Base-by-base conservation (phyloP, 2,329 filamentous ascomycete species). In the Cladosporium velox region DNA sequence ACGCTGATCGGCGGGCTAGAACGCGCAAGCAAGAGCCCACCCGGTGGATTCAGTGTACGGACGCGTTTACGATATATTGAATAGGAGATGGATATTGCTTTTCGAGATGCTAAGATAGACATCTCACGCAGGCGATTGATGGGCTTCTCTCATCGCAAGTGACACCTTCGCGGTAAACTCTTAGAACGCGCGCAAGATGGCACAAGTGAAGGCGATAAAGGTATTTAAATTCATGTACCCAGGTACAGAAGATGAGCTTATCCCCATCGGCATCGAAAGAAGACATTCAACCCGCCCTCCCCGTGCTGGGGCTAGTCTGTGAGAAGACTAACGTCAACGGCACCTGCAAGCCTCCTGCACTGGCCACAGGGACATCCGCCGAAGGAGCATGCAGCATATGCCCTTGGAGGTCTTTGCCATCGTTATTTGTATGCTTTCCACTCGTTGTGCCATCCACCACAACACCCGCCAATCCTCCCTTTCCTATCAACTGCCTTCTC, bases 21-120 rank as follows among this genome's bases (percentile, higher is more conserved):
- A 55, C 52, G 52, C 52, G 52, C 52, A 55, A 55, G 52, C 51
- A 24, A 28, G 12, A 30, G 49, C 28, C 38, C 51, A 54, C 51
- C 6, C 10, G 26, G 52, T 30, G 26, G 52, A 34, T 55, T 24
- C 52, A 15, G 3, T 21, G 26, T 55, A 10, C 1, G 32, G 18
- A 30, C 52, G 32, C 26, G 52, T 55, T 32, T 55, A 18, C 52
- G 52, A 55, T 55, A 55, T 24, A 55, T 34, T 34, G 52, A 21
- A 32, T 21, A 47, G 41, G 41, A 47, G 41, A 21, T 11, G n/a
- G 41, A 21, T 24, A 12, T 47, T 3, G 7, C 8, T 47, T 11
- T 21, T 44, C 18, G n/a, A 47, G 41, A 47, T 47, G 41, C 41
- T 44, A 6, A 2, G 0, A 21, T 21, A 4, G 1, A 10, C 4